A percentile compares a stretch with the other conserved stretches of the same genome.
These are phyloP conservation scores for Haematococcus lacustris DNA, from an alignment of 139 green algal genomes.

Conservation along the genomic window DNA sequence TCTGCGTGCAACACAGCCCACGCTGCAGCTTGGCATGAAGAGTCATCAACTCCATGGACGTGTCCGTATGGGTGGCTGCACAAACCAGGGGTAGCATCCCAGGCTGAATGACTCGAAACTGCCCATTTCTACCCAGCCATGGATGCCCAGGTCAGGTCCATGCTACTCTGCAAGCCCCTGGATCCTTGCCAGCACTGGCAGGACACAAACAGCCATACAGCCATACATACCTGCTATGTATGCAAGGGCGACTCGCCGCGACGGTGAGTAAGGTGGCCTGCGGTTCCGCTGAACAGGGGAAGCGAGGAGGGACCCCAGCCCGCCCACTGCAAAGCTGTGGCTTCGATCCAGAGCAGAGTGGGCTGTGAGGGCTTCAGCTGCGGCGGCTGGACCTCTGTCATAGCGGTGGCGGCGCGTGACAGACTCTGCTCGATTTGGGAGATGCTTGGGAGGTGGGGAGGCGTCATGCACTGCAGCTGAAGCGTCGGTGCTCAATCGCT, in stretches of 20 bases:
- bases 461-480: slow-evolving; percentile 11
- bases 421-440: slow-evolving; percentile 6
- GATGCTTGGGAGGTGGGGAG: background rate
- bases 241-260: no score
- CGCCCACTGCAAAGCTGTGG: no score
- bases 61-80: background rate
- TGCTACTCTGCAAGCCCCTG: no score
- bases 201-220: no score
- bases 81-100: background rate
- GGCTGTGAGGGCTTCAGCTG: background rate
- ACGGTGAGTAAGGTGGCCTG: no score
- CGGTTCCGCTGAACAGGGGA: no score
- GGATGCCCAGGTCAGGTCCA: no score
- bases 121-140: no score
- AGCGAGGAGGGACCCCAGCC: background rate
- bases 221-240: no score
- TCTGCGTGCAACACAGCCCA: background rate
- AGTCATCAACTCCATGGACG: background rate
- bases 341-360: background rate
- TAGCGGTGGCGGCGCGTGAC: background rate
- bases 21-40: background rate
- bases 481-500: slow-evolving; percentile 21
- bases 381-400: background rate
- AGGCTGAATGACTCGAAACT: no score
- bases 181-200: no score